These are phyloP conservation scores for Boletales sp. DNA, from an alignment of 768 basidiomycete species.

Conservation along the genomic window DNA sequence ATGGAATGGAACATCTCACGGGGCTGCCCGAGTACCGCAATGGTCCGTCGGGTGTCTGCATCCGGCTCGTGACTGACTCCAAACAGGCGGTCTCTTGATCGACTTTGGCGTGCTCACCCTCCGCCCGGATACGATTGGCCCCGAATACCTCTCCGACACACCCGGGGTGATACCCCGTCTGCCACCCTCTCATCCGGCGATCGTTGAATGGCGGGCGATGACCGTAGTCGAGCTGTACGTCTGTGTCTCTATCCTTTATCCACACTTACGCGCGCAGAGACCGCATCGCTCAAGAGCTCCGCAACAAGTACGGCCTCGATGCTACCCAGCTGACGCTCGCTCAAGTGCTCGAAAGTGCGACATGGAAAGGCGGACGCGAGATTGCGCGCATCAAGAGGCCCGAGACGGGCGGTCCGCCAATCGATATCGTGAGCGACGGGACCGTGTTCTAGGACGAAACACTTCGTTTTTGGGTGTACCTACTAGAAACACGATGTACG, in stretches of 20 bases:
- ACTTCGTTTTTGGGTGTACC: too few species aligned
- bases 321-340: conserved; percentile 63
- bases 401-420: conserved; percentile 74
- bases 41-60: conserved; percentile 36
- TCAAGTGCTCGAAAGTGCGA: conserved; percentile 90
- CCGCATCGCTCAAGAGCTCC: conserved; percentile 70
- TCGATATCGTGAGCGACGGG: conserved; percentile 83
- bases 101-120: conserved; percentile 80
- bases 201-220: conserved; percentile 95
- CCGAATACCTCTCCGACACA: conserved; percentile 40
- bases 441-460: conserved; percentile 58
- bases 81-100: conserved; percentile 76
- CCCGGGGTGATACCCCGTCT: conserved; percentile 53
- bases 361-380: conserved; percentile 95
- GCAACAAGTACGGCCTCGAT: conserved; percentile 50
- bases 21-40: conserved; percentile 96
- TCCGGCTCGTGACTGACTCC: neutral
- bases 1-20: conserved; percentile 80
- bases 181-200: conserved; percentile 77
- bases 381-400: conserved; percentile 80
- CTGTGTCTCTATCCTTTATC: neutral
- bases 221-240: conserved; percentile 88
- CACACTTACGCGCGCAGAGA: conserved; percentile 47
- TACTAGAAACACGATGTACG: too few species aligned
- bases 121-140: conserved; percentile 48